A percentile compares a stretch with the other conserved stretches of the same genome.
phyloP scores from a whole-genome alignment of 208 protist genomes.

The Herpetomonas muscarum region DNA sequence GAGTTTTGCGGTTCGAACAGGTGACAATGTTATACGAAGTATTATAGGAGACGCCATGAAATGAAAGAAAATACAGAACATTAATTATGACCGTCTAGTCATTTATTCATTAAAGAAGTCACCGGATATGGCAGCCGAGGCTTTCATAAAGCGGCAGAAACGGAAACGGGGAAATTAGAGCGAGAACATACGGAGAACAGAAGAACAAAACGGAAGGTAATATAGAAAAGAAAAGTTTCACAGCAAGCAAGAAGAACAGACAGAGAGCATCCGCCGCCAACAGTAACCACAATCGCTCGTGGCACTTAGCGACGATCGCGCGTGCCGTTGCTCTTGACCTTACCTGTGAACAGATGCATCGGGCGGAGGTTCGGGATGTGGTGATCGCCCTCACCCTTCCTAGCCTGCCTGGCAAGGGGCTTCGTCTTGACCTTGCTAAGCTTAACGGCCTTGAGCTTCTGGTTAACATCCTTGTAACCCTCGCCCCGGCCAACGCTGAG shows the following conservation, averaged over 20 bases:
- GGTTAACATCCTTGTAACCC: slow-evolving; percentile 83
- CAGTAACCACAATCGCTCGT: not conserved
- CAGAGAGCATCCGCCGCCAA: no score
- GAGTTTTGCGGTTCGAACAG: not conserved
- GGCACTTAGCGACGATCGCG: slow-evolving; percentile 74
- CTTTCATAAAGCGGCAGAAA: slow-evolving; percentile 11
- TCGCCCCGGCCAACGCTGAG: slow-evolving; percentile 79
- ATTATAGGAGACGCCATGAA: slow-evolving; percentile 7
- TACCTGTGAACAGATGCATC: slow-evolving; percentile 98
- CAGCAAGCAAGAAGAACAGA: no score
- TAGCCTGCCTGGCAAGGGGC: slow-evolving; percentile 60
- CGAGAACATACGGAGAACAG: slow-evolving; percentile 8
- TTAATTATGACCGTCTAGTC: no score
- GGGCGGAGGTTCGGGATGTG: slow-evolving; percentile 92
- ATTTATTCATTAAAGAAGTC: no score
- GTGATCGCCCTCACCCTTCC: slow-evolving; percentile 95
- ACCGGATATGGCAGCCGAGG: no score
- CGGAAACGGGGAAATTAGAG: not conserved
- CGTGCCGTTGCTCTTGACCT: slow-evolving; percentile 92
- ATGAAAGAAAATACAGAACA: slow-evolving; percentile 10
- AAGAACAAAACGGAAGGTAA: slow-evolving; percentile 14
- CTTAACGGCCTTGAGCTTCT: slow-evolving; percentile 90
- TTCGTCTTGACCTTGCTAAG: slow-evolving; percentile 79
- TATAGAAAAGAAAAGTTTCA: slow-evolving; percentile 1
- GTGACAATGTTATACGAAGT: not conserved